Evolutionary conservation across 2,329 filamentous ascomycete species (phyloP).

Genomic region (Dissoconium aciculare): DNA sequence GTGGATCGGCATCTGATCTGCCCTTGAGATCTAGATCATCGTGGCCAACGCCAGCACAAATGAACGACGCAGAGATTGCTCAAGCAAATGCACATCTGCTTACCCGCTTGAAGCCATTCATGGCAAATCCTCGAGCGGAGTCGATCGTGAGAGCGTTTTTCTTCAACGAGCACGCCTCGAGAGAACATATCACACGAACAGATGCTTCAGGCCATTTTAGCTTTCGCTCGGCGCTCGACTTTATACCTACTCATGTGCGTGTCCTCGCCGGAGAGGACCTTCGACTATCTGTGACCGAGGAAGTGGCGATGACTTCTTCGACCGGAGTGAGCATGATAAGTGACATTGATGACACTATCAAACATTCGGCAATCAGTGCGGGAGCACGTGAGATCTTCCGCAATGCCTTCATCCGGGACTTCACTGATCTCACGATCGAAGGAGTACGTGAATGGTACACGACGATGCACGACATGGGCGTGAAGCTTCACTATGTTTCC

Average conservation of each 20-base stretch:
- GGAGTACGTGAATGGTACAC: constrained; percentile 87
- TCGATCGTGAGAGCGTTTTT: constrained; percentile 85
- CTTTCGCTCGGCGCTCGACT: constrained; percentile 66
- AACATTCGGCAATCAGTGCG: constrained; percentile 76
- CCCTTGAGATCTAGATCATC: constrained; percentile 25
- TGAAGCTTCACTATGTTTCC: constrained; percentile 92
- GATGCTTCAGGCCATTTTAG: constrained; percentile 82
- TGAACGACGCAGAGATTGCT: constrained; percentile 61
- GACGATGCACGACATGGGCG: constrained; percentile 60
- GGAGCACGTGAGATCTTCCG: constrained; percentile 91
- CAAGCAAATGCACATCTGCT: constrained; percentile 77
- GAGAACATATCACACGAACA: constrained; percentile 71
- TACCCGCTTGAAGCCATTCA: constrained; percentile 73
- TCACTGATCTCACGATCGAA: constrained; percentile 65
- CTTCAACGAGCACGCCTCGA: constrained; percentile 70
- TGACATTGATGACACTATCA: constrained; percentile 95
- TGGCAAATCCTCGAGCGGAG: constrained; percentile 66
- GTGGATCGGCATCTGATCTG: not conserved
- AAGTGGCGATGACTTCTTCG: constrained; percentile 61
- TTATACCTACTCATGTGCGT: constrained; percentile 76
- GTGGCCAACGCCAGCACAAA: constrained; percentile 41
- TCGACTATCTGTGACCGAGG: constrained; percentile 63
- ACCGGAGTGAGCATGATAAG: constrained; percentile 82
- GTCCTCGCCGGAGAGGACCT: constrained; percentile 67
- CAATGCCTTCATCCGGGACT: constrained; percentile 82